Conservation (phyloP, 2,329 filamentous ascomycete species). For the Xylaria sp. region DNA sequence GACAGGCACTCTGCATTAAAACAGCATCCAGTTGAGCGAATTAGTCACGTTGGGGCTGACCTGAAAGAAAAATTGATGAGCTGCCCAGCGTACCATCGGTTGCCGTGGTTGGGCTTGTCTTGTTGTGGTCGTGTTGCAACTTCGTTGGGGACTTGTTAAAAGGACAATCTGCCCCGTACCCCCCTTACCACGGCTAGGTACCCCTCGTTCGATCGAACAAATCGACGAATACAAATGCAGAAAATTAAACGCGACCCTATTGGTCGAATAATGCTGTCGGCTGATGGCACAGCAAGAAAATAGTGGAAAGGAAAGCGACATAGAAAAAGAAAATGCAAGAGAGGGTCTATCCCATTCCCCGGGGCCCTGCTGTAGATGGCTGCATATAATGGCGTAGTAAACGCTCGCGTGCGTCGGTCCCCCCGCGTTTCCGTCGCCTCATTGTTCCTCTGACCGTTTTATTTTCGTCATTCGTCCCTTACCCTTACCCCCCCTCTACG, state of each 20-base stretch:
- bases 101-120: conserved; percentile 25
- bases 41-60: conserved; percentile 33
- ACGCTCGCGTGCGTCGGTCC: conserved; percentile 30
- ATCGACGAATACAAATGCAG: conserved; percentile 35
- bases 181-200: conserved; percentile 17
- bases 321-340: conserved; percentile 10
- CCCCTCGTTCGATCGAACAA: conserved; percentile 26
- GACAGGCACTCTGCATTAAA: conserved; percentile 30
- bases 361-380: conserved; percentile 24
- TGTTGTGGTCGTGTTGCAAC: conserved; percentile 16
- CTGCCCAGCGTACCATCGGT: conserved; percentile 34
- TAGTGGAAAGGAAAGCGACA: conserved; percentile 9
- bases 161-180: conserved; percentile 14
- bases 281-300: conserved; percentile 34
- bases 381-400: conserved; percentile 26
- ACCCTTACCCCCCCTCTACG: background rate
- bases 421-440: conserved; percentile 33
- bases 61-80: conserved; percentile 28
- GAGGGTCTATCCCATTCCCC: conserved; percentile 23
- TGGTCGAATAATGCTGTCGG: conserved; percentile 31
- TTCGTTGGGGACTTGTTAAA: conserved; percentile 5
- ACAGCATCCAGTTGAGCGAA: conserved; percentile 31
- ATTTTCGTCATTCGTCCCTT: conserved; percentile 23
- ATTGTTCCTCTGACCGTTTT: conserved; percentile 28
- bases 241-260: conserved; percentile 30